Conservation (phyloP, 78 protist genomes). For the Parvularia atlantis region DNA sequence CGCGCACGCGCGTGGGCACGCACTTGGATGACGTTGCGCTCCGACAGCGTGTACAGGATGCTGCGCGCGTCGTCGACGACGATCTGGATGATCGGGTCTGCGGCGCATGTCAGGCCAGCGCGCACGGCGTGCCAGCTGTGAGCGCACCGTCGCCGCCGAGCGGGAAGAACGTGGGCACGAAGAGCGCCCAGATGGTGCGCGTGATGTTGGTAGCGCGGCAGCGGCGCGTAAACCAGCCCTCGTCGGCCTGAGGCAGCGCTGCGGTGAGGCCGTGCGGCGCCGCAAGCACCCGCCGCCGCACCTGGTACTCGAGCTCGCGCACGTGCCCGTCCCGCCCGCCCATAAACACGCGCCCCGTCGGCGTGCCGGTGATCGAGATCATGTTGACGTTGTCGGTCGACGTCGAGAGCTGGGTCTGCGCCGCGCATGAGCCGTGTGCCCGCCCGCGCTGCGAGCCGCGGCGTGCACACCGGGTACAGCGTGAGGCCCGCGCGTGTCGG, state of each 20-base stretch:
- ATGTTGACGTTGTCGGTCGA: constrained; percentile 25
- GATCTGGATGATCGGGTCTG: constrained; percentile 8
- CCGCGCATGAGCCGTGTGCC: too few relatives aligned
- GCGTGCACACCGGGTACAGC: not conserved
- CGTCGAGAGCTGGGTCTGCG: not conserved
- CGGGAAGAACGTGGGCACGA: not conserved
- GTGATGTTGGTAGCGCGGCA: not conserved
- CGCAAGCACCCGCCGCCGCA: too few relatives aligned
- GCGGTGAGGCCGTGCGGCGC: too few relatives aligned
- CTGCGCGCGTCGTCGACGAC: not conserved
- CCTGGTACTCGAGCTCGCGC: constrained; percentile 10
- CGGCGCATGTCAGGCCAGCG: too few relatives aligned
- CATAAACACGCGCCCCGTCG: constrained; percentile 9
- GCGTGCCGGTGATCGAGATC: constrained; percentile 1
- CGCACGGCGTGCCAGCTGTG: too few relatives aligned
- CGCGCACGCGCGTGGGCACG: not conserved
- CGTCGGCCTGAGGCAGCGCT: too few relatives aligned
- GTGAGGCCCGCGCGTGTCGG: not conserved
- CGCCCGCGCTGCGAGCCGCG: too few relatives aligned
- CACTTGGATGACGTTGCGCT: not conserved
- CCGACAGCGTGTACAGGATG: constrained; percentile 18
- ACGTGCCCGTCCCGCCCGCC: constrained; percentile 21
- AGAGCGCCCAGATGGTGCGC: not conserved
- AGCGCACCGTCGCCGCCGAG: too few relatives aligned
- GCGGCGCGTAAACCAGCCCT: not conserved